Conservation (phyloP, 1,284 basidiomycete species). For the Cutaneotrichosporon mucoides region DNA sequence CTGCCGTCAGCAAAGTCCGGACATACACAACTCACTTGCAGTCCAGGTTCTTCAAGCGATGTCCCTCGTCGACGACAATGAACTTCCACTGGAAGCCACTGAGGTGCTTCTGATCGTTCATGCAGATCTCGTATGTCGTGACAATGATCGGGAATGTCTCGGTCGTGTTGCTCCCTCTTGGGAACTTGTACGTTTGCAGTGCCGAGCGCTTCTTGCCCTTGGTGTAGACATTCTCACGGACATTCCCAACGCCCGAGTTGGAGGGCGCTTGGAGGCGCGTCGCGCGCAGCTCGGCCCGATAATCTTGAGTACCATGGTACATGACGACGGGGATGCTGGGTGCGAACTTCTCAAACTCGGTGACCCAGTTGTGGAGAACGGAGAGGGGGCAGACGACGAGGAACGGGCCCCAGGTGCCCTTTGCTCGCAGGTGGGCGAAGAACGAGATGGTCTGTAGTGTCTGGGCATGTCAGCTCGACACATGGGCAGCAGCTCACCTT, state of each 20-base stretch:
- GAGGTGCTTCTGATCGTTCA: constrained; percentile 69
- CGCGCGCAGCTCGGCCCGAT: constrained; percentile 69
- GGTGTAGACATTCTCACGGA: constrained; percentile 16
- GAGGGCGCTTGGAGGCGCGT: constrained; percentile 48
- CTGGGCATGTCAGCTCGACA: constrained; percentile 47
- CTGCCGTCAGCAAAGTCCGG: constrained; percentile 23
- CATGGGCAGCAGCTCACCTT: constrained; percentile 53
- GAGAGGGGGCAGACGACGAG: constrained; percentile 88
- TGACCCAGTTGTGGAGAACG: constrained; percentile 86
- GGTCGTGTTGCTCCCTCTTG: constrained; percentile 29
- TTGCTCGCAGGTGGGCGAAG: constrained; percentile 77
- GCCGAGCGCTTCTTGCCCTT: constrained; percentile 18
- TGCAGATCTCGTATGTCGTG: constrained; percentile 92
- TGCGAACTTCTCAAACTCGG: constrained; percentile 80
- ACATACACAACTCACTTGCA: constrained; percentile 54
- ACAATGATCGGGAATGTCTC: constrained; percentile 55
- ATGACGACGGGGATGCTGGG: constrained; percentile 65
- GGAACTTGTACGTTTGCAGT: neutral
- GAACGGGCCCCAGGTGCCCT: constrained; percentile 71
- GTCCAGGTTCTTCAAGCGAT: constrained; percentile 88
- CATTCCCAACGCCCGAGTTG: constrained; percentile 23
- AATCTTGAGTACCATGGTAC: constrained; percentile 79
- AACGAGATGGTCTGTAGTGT: constrained; percentile 92
- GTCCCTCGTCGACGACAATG: constrained; percentile 94
- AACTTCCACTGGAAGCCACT: constrained; percentile 74